Evolutionary conservation across 192 early-diverging fungal species (phyloP).

Genomic region (Phlyctochytrium arcticum): DNA sequence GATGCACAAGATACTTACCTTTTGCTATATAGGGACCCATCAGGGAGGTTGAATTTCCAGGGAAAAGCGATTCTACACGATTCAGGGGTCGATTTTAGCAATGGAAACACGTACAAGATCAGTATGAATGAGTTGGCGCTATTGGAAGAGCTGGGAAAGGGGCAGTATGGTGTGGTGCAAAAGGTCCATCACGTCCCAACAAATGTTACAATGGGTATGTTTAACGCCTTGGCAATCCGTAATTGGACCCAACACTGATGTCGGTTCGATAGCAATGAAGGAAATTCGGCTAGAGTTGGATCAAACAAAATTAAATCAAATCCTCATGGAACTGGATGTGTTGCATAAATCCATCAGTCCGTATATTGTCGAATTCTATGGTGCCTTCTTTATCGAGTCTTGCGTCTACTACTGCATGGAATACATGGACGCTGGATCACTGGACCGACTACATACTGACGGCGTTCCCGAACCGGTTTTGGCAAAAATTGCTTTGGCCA

Average conservation of each 20-base stretch:
- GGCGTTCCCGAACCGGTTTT: conserved; percentile 82
- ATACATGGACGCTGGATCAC: conserved; percentile 95
- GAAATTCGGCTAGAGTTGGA: conserved; percentile 93
- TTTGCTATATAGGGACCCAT: conserved; percentile 57
- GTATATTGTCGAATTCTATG: conserved; percentile 97
- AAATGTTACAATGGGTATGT: conserved; percentile 74
- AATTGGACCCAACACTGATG: not conserved
- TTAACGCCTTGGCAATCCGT: not conserved
- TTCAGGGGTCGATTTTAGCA: conserved; percentile 87
- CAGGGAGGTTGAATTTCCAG: conserved; percentile 83
- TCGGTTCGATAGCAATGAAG: conserved; percentile 47
- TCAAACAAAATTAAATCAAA: conserved; percentile 82
- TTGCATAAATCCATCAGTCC: conserved; percentile 81
- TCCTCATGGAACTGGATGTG: conserved; percentile 94
- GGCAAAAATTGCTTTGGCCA: conserved; percentile 67
- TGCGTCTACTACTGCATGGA: conserved; percentile 98
- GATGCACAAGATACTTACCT: not conserved
- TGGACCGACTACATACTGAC: conserved; percentile 76
- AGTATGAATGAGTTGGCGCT: conserved; percentile 80
- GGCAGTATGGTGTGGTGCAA: conserved; percentile 92
- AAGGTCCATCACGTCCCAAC: conserved; percentile 84
- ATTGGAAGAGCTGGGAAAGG: conserved; percentile 75
- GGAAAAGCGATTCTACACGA: conserved; percentile 90
- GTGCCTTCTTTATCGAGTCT: conserved; percentile 93
- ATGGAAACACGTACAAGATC: conserved; percentile 82